Base-by-base conservation (phyloP, 495 filamentous ascomycete species). In the Aspergillus saccharolyticus region DNA sequence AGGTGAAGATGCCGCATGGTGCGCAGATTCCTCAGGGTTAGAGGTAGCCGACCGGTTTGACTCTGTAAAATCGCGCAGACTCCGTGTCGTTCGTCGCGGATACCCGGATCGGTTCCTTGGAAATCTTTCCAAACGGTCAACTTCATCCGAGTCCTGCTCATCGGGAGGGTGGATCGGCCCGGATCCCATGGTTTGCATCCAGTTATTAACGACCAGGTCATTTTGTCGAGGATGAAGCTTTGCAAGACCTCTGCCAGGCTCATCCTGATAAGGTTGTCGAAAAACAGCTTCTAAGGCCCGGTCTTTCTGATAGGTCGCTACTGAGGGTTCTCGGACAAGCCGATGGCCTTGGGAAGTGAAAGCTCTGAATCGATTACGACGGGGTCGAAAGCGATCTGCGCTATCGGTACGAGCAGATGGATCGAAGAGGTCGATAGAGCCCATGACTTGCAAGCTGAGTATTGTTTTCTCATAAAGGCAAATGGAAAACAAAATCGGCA, bases 281-380 rank as follows among this genome's bases (percentile, higher is more conserved):
- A 97, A 97, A 0, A 97, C 90, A 62, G 95, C 91, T 20, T 96
- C 93, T n/a, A 97, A 73, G 10, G 89, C 92, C 43, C 84, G 85
- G 60, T 96, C 92, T 65, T 96, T 94, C 56, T 92, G 89, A 64
- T 84, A 90, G 0, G 89, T 91, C 25, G 87, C 81, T 44, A 94
- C 81, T 0, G 90, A 95, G 48, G 90, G 89, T 66, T 94, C 89
- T 30, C 90, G 85, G 28, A 89, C 78, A 6, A 88, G 75, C 33
- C 87, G 73, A 56, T 75, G 81, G 16, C 70, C 66, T 16, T 63
- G 74, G 15, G 86, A 87, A 60, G 84, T 90, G 67, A 95, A 91
- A 39, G 83, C 80, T 19, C 73, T 78, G 48, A 88, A 82, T 10
- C 84, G 81, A 52, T 72, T 70, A 44, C 74, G 75, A 57, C 59